phyloP scores from a whole-genome alignment of 2,329 filamentous ascomycete species.

The Fusarium sp. region DNA sequence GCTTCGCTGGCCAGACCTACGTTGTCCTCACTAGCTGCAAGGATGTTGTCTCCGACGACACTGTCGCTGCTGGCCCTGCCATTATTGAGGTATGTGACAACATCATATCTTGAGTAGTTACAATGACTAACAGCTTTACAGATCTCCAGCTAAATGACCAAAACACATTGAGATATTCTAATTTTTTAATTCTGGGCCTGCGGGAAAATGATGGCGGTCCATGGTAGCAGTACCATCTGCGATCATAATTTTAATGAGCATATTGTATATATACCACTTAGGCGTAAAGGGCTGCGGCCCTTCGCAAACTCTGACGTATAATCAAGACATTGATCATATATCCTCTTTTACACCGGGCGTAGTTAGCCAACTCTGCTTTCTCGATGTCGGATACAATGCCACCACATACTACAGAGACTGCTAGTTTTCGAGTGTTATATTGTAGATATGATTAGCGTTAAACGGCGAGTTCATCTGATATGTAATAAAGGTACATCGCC shows the following conservation, averaged over 20 bases:
- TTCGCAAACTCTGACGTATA: too few relatives aligned
- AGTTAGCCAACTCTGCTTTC: too few relatives aligned
- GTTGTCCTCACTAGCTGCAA: conserved; percentile 57
- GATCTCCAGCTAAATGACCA: conserved; percentile 31
- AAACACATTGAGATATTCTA: neutral
- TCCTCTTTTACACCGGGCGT: too few relatives aligned
- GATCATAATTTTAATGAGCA: conserved; percentile 1
- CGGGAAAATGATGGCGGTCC: neutral
- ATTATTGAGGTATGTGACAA: conserved; percentile 49
- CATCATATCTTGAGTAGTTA: rapidly evolving
- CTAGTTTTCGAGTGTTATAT: too few relatives aligned
- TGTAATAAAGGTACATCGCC: too few relatives aligned
- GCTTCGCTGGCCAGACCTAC: conserved; percentile 58
- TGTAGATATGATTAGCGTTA: too few relatives aligned
- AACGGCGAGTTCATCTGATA: too few relatives aligned
- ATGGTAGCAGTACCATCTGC: neutral
- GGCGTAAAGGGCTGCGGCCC: neutral
- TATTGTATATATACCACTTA: conserved; percentile 6
- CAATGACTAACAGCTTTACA: neutral
- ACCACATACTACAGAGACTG: too few relatives aligned
- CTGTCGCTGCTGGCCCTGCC: conserved; percentile 56
- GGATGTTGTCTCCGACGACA: conserved; percentile 54
- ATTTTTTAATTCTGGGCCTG: neutral
- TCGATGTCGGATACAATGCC: too few relatives aligned
- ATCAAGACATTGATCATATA: too few relatives aligned